Base-by-base conservation (phyloP, 2,329 filamentous ascomycete genomes). In the Akanthomyces muscarius region DNA sequence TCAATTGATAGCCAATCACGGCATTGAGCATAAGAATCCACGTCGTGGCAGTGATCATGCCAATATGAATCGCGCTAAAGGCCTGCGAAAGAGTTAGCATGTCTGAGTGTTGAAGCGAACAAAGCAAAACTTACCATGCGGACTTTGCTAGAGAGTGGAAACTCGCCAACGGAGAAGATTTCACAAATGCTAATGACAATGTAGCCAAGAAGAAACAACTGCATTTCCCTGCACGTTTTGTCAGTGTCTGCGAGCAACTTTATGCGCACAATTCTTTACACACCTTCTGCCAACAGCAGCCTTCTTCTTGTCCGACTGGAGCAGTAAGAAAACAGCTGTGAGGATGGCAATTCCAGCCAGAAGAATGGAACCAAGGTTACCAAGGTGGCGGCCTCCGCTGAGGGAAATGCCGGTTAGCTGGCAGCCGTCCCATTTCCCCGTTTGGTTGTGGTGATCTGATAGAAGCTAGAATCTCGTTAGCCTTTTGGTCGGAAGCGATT, bases 1-100 rank as follows among this genome's bases (percentile, higher is more conserved):
- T 81, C 25, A 98, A 78, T 74, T 99, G 95, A 75, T 91, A 99
- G 52, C 95, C 95, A 52, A 99, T 92, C 5, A 96, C 79, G 4
- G 91, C 92, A 72, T 98, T 98, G 68, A 98, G 83, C 78, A 98
- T 86, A 5, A 99, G 83, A 41, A 97, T 87, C 94, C 94, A 99
- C 54, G 87, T 85, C 0, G 92, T 93, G 18, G 94, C 91, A 62
- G 90, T 85, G 64, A 99, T 96, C 67, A 93, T 86, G 65, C 91
- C 95, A 64, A 99, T 86, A 74, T 99, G 95, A 45, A 95, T 88
- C 41, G 90, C 93, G 16, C 90, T 91, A 73, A 99, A 99, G 10
- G 85, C 91, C 90, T 94, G 64, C 21, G 16, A 18, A 48, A 28
- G 33, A 41, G 65, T 74, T 58, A 73, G 70, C 53, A 33, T n/a